Base-by-base conservation (phyloP, 208 protist genomes). In the Wallacemonas sp. region DNA sequence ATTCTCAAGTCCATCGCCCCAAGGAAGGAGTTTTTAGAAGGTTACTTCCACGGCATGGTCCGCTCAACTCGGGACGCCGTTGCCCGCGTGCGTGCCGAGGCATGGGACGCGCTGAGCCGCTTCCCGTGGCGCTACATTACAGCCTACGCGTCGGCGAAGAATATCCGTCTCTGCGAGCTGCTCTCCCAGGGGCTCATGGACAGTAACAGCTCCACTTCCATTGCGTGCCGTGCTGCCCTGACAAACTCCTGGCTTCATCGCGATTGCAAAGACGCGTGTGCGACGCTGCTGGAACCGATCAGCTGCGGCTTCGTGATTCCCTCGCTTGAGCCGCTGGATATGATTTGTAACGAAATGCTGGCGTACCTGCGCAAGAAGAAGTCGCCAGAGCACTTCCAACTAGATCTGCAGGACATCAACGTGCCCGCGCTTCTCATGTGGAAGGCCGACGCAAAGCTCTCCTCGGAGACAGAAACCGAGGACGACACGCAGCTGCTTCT, bases 31-130 rank as follows among this genome's bases (percentile, higher is more conserved):
- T 94, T 94, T 55, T 75, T 93, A 4, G 80, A 94, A 36, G 91
- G 86, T 5, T 96, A 96, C 68, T 96, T 96, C 68, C 84, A 90
- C 72, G 79, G 84, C 19, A 90, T 94, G 76, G 68, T 92, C 12
- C 88, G 91, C 33, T 85, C 70, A 60, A 62, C 76, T 12, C 79
- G 84, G 30, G 91, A 96, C 63, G 79, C 82, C 17, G 88, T 94
- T 27, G 76, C 91, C 2, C 80, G 86, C 24, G 91, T 96, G 31
- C 85, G 91, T 2, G 79, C 71, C 0, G 88, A 86, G 66, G 88
- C 91, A 2, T 96, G 91, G 88, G 91, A 96, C 42, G 86, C 86
- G 0, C 72, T 96, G 5, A 70, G 86, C 12, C 83, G 86, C 39
- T 94, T 94, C 47, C 83, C 80, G 17, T 94, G 88, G 86, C 84